These are phyloP conservation scores for Cryptococcus sp. DNA, from an alignment of 1,284 basidiomycete genomes.

Conservation along the genomic window DNA sequence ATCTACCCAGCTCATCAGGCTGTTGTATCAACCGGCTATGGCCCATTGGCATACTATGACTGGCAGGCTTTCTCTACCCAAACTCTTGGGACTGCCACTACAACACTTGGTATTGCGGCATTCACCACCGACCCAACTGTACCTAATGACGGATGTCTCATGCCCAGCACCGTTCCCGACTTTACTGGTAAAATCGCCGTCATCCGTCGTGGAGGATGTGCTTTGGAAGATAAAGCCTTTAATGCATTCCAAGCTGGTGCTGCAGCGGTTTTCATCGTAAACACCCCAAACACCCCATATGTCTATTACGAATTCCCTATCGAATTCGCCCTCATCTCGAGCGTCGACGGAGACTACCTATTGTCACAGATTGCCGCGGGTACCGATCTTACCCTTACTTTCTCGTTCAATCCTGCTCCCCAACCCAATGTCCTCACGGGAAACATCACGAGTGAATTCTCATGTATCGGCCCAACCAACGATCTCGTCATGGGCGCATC, in stretches of 20 bases:
- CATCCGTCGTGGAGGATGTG: constrained; percentile 37
- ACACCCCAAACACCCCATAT: constrained; percentile 14
- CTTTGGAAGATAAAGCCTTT: constrained; percentile 20
- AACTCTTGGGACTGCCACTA: constrained; percentile 15
- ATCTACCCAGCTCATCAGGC: constrained; percentile 37
- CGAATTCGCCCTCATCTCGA: constrained; percentile 31
- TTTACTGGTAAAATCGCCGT: constrained; percentile 34
- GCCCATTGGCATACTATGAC: constrained; percentile 36
- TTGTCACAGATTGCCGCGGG: constrained; percentile 50
- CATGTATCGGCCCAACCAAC: constrained; percentile 58
- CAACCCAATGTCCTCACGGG: constrained; percentile 51
- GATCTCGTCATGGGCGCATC: constrained; percentile 59
- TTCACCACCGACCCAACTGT: constrained; percentile 26
- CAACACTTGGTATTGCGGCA: constrained; percentile 13
- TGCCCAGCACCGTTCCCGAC: constrained; percentile 28
- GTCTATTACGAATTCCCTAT: constrained; percentile 26
- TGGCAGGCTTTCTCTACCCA: constrained; percentile 24
- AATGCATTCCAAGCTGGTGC: constrained; percentile 23
- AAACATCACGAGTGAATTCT: constrained; percentile 59
- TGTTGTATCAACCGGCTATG: constrained; percentile 31
- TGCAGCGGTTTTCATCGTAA: constrained; percentile 27
- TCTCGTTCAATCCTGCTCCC: constrained; percentile 52
- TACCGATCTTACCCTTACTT: constrained; percentile 50
- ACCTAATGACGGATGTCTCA: constrained; percentile 35
- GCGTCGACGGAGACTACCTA: constrained; percentile 46